Base-by-base conservation (phyloP, 2,329 filamentous ascomycete genomes). In the Fusarium musae region DNA sequence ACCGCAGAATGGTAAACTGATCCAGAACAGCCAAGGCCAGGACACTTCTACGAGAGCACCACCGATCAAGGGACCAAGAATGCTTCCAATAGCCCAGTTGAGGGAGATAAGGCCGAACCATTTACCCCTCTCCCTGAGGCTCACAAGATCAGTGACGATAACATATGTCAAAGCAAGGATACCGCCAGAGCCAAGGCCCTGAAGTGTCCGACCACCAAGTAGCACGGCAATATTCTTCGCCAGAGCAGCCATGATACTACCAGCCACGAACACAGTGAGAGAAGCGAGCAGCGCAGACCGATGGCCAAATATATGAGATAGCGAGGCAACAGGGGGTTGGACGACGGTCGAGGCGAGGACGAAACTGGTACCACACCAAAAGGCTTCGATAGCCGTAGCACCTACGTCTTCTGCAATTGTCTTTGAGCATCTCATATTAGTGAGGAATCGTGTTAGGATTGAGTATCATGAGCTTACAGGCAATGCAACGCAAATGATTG, bases 21-120 rank as follows among this genome's bases (percentile, higher is more conserved):
- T 84, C 85, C 85, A 93, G 77, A 92, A 91, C 54, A 92, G 87
- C 90, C 90, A 92, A 13, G 87, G 80, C 90, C 89, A 90, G 2
- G 80, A 81, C 47, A 85, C 81, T 63, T 88, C 83, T 6, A 87
- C 83, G 66, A 90, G 88, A 4, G 84, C 87, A 23, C 88, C 88
- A 10, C 89, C 86, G 40, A 87, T 81, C 30, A 88, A 71, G 11
- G 75, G 72, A 2, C 75, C 75, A 28, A 77, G 59, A 37, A 76
- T 75, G 87, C 89, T 89, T 2, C 89, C 89, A 15, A 91, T 70
- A 3, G 86, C 83, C 89, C 87, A 90, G 79, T 87, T 85, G 30
- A 81, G 78, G 2, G 79, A 83, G 59, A 81, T 77, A 63, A 77
- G 76, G 59, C 74, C 83, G 63, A 80, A 82, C 79, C 82, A 85